Evolutionary conservation across 2,329 filamentous ascomycete species (phyloP), one percentile per base, ranked within the genome.

Genomic region (Davidsoniella eucalypti): DNA sequence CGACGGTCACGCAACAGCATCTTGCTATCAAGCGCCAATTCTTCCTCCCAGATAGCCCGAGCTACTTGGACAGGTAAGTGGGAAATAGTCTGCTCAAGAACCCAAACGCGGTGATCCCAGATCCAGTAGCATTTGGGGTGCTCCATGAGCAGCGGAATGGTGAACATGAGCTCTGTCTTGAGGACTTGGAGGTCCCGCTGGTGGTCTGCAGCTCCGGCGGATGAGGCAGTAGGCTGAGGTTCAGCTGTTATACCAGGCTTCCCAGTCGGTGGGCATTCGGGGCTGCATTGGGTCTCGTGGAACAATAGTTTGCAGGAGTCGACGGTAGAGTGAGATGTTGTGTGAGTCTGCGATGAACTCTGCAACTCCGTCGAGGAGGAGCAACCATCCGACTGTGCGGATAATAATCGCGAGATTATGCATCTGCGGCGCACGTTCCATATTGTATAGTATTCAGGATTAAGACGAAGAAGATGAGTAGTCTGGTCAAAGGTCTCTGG

Each of bases 101-200:
- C 69, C 88, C 92, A 98, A 43, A 82, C 67, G 25, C 92, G 81
- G 65, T 95, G 90, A 58, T 94, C 94, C 92, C 92, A 98, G 60
- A 98, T 90, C 90, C 92, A 96, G 68, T 98, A 98, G 71, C 92
- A 96, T 64, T 98, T 98, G 5, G 92, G 92, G 56, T 79, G 90
- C 56, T 87, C 78, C 56, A 85, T 74, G 46, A 98, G 75, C 17
- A 98, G 73, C 0, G 86, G 85, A 39, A 95, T 76, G 33, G 90
- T 80, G 60, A 95, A 94, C 44, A 69, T 68, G 33, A 98, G 71
- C 62, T 98, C 92, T 50, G 75, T 69, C 44, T 76, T 73, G 54
- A 96, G 72, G 29, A 82, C 61, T 2, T 77, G 67, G 40, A 69
- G 54, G 47, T 55, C 52, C 16, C 39, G 48, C 23, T 69, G 52